A percentile compares a stretch with the other conserved stretches of the same genome.
Conservation (phyloP, 768 basidiomycete genomes). For the Boletus tomentosulus region DNA sequence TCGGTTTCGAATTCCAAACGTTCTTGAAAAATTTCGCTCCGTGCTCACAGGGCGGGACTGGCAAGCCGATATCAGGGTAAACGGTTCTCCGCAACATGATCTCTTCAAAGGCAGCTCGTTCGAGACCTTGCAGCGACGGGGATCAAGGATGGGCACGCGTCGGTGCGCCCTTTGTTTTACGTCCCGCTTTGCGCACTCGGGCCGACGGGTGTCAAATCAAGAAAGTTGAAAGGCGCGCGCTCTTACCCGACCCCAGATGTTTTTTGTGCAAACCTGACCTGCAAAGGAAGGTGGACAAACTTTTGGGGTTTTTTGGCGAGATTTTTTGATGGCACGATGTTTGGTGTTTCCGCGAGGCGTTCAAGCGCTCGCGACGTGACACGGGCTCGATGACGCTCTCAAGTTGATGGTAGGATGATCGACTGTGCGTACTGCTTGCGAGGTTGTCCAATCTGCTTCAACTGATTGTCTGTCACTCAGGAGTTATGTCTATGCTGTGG, state of each 20-base stretch:
- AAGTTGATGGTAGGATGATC: neutral
- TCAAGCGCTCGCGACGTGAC: neutral
- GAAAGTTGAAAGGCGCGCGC: slow-evolving; percentile 10
- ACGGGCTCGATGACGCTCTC: neutral
- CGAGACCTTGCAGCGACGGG: neutral
- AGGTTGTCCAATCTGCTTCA: neutral
- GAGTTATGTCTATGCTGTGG: neutral
- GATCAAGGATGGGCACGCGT: slow-evolving; percentile 11
- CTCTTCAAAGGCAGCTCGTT: too few species aligned
- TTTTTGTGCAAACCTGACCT: neutral
- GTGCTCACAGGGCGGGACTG: neutral
- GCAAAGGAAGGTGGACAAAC: slow-evolving; percentile 14
- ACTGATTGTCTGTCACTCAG: slow-evolving; percentile 6
- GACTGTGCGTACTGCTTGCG: neutral
- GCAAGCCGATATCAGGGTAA: neutral
- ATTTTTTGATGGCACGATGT: neutral
- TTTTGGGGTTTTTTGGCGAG: neutral
- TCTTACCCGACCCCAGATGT: slow-evolving; percentile 1
- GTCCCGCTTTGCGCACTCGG: slow-evolving; percentile 5
- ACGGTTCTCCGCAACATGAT: neutral
- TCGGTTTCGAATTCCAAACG: neutral
- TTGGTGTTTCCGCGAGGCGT: neutral
- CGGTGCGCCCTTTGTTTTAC: slow-evolving; percentile 23
- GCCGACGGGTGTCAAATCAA: slow-evolving; percentile 8
- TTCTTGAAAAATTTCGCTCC: neutral